These are phyloP conservation scores for Gynochthodes officinalis DNA, from an alignment of 257 asterid genomes.

Conservation along the genomic window DNA sequence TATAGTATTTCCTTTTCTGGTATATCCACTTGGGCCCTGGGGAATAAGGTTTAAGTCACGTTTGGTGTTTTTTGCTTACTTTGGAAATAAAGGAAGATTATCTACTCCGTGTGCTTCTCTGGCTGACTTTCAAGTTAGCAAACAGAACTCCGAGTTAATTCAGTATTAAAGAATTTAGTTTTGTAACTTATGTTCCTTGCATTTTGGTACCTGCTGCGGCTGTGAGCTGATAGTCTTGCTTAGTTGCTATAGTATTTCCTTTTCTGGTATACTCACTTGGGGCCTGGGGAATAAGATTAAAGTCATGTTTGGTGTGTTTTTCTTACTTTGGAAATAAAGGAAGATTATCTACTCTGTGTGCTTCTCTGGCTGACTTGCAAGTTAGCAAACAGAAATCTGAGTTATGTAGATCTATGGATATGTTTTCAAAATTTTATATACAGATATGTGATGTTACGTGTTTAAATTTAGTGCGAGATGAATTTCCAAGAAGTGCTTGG, in stretches of 20 bases:
- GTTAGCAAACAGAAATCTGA: background rate
- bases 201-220: constrained; percentile 4
- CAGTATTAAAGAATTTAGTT: constrained; percentile 8
- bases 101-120: background rate
- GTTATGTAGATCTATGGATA: background rate
- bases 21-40: background rate
- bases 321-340: background rate
- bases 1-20: background rate
- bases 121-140: background rate
- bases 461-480: constrained; percentile 50
- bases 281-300: background rate
- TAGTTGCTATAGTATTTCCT: background rate
- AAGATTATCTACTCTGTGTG: background rate
- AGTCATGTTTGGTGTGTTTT: background rate
- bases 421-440: background rate
- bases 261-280: background rate
- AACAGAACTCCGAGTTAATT: background rate
- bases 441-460: constrained; percentile 4
- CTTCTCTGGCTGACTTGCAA: background rate
- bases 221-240: background rate
- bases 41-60: background rate
- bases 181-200: background rate
- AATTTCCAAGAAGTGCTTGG: constrained; percentile 82
- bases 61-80: background rate
- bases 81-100: background rate